Percentiles rank a stretch among this genome's conserved stretches.
Conservation (phyloP, 257 asterid species). For the Orobanche coerulescens region DNA sequence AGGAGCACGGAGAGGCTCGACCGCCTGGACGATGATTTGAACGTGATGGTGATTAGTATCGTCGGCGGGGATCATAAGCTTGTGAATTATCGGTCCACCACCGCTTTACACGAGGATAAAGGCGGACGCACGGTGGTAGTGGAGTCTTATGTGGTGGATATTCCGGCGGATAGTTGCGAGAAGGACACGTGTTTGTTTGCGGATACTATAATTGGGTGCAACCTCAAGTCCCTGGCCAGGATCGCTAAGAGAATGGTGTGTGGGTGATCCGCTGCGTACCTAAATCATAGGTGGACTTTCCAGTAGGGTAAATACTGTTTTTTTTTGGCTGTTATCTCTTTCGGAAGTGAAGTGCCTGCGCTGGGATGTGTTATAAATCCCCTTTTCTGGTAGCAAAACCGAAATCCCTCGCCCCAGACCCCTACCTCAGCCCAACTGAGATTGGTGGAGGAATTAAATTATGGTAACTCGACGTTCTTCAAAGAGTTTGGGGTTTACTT, state of each 20-base stretch:
- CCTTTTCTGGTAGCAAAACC: too few species aligned
- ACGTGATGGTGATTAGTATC: constrained; percentile 37
- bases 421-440: too few species aligned
- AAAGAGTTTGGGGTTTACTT: too few species aligned
- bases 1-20: constrained; percentile 49
- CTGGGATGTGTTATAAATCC: too few species aligned
- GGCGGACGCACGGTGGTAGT: constrained; percentile 37
- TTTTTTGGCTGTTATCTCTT: background rate
- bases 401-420: too few species aligned
- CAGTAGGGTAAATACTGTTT: background rate
- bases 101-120: constrained; percentile 26
- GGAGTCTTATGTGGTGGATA: constrained; percentile 51
- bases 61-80: constrained; percentile 52
- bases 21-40: constrained; percentile 44
- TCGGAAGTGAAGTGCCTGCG: too few species aligned
- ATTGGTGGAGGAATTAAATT: too few species aligned
- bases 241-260: constrained; percentile 31
- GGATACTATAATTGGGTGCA: constrained; percentile 36
- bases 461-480: too few species aligned
- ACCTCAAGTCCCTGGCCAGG: constrained; percentile 36
- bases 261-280: too few species aligned
- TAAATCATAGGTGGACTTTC: too few species aligned
- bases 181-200: constrained; percentile 46
- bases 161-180: constrained; percentile 39
- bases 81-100: constrained; percentile 37